phyloP scores from a whole-genome alignment of 2,329 filamentous ascomycete species.

The Incumbomyces delicatus region DNA sequence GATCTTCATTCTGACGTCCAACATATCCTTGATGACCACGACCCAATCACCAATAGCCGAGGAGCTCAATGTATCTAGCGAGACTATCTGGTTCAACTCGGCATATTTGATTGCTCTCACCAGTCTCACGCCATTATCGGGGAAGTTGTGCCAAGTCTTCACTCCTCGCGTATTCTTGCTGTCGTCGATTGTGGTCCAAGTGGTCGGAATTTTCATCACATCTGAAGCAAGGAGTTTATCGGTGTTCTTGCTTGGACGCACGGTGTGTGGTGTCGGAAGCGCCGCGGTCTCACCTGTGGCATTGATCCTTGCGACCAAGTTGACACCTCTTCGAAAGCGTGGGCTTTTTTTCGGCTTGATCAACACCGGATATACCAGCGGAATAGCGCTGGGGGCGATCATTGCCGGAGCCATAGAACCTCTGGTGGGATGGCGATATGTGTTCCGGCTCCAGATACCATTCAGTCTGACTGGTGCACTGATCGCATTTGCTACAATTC shows the following conservation, averaged over 20 bases:
- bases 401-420: constrained; percentile 57
- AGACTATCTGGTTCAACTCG: constrained; percentile 72
- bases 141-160: constrained; percentile 65
- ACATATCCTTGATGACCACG: constrained; percentile 73
- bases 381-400: constrained; percentile 61
- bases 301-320: constrained; percentile 66
- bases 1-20: constrained; percentile 30
- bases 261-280: constrained; percentile 57
- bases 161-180: constrained; percentile 54
- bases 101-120: constrained; percentile 58
- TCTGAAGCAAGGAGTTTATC: constrained; percentile 49
- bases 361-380: constrained; percentile 63
- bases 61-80: constrained; percentile 63
- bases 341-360: constrained; percentile 66
- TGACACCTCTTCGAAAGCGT: constrained; percentile 56
- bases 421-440: constrained; percentile 58
- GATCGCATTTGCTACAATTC: constrained; percentile 57
- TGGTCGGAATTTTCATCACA: constrained; percentile 55
- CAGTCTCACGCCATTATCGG: constrained; percentile 57
- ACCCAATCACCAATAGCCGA: constrained; percentile 67
- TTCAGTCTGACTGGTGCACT: constrained; percentile 52
- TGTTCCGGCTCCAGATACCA: constrained; percentile 66
- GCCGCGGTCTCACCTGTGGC: constrained; percentile 64
- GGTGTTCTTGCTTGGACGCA: constrained; percentile 59
- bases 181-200: constrained; percentile 48